Conservation (phyloP, 129 eudicot species). For the Smallanthus sonchifolius region DNA sequence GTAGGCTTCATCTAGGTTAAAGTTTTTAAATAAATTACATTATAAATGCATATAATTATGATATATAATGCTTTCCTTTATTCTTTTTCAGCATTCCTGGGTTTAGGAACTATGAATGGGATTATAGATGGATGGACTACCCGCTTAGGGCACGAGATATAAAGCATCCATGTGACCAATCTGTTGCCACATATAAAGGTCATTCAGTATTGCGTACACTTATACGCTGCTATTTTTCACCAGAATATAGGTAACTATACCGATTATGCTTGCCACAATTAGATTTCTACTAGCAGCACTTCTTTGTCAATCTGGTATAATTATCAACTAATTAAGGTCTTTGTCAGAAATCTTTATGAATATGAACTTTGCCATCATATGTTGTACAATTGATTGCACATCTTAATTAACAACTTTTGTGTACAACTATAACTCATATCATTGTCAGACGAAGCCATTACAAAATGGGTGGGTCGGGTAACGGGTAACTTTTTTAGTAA, state of each 20-base stretch:
- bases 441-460: background rate
- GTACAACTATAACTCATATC: background rate
- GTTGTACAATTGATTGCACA: background rate
- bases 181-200: slow-evolving; percentile 77
- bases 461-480: background rate
- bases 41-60: background rate
- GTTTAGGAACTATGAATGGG: slow-evolving; percentile 71
- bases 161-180: slow-evolving; percentile 80
- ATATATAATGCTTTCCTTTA: background rate
- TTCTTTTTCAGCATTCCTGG: slow-evolving; percentile 38
- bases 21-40: background rate
- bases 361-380: background rate
- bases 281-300: background rate
- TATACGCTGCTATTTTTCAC: slow-evolving; percentile 92
- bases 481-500: background rate
- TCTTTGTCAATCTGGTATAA: background rate
- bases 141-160: slow-evolving; percentile 52
- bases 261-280: background rate
- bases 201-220: slow-evolving; percentile 90
- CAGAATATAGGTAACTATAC: slow-evolving; percentile 57
- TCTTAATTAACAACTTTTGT: background rate
- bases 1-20: slow-evolving; percentile 1
- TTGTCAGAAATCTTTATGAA: background rate
- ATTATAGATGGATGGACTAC: slow-evolving; percentile 97
- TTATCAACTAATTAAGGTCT: background rate